Base-by-base conservation (phyloP, 495 filamentous ascomycete genomes). In the Aspergillus ostianus region DNA sequence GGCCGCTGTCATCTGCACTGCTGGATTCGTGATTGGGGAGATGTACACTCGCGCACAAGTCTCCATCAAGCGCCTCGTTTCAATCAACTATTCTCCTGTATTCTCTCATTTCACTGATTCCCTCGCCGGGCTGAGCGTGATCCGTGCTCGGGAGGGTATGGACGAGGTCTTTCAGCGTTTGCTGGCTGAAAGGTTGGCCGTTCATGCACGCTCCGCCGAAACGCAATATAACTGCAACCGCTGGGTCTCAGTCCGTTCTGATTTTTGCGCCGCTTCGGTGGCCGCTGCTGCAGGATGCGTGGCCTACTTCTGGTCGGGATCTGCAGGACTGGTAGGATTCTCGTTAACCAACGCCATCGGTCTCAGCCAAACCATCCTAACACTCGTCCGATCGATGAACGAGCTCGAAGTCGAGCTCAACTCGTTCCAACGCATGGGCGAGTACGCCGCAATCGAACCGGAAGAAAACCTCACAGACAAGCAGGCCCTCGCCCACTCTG, bases 71-170 rank as follows among this genome's bases (percentile, higher is more conserved):
- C 68, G 78, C 12, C 64, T 82, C 2, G 61, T 67, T 18, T 76
- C 77, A 0, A 71, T 78, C 7, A 74, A 77, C 4, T 76, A 80
- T 51, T 80, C 78, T 12, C 80, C 80, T 15, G 67, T 82, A 4
- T 81, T 79, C 53, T 73, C 77, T 5, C 80, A 83, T 55, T 82
- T 82, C 47, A 73, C 75, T 23, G 79, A 82, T 51, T 81, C 73
- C 18, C 67, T 81, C 17, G 70, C 76, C 27, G 80, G 80, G 12
- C 63, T 82, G 6, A 61, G 75, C 12, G 71, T 80, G 1, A 81
- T 83, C 53, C 77, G 80, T 1, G 79, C 78, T 21, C 70, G 77
- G 7, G 62, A 59, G 15, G 73, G 72, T 6, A 80, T 82, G 77
- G 69, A 77, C 9, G 59, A 72, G 23, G 71, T 70, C 4, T 81